phyloP scores from a whole-genome alignment of 495 filamentous ascomycete species.

The Parathielavia appendiculata region DNA sequence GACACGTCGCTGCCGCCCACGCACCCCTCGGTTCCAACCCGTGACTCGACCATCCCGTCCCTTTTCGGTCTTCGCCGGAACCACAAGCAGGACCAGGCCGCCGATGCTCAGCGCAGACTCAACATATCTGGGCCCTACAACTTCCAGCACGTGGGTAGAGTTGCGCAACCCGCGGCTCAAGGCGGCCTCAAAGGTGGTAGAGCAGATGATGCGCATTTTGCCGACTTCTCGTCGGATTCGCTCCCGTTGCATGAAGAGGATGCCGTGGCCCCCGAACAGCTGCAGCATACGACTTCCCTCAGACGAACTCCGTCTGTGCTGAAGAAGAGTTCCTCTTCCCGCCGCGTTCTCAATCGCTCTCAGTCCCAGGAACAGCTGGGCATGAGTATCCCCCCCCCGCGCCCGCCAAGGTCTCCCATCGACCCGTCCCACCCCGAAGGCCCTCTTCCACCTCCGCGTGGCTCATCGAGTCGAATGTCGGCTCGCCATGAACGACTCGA shows the following conservation, averaged over 20 bases:
- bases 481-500: conserved; percentile 40
- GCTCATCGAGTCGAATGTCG: conserved; percentile 44
- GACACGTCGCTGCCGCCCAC: conserved; percentile 25
- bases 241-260: conserved; percentile 34
- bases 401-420: conserved; percentile 45
- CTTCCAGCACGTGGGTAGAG: conserved; percentile 77
- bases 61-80: conserved; percentile 41
- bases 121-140: conserved; percentile 79
- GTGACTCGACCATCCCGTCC: conserved; percentile 41
- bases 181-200: conserved; percentile 58
- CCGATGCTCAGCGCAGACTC: conserved; percentile 34
- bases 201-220: conserved; percentile 59
- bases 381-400: conserved; percentile 36
- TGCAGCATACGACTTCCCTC: conserved; percentile 13
- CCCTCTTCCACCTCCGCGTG: conserved; percentile 40
- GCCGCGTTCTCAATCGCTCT: conserved; percentile 35
- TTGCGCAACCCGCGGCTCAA: conserved; percentile 56
- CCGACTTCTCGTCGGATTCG: conserved; percentile 55
- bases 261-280: conserved; percentile 4
- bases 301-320: conserved; percentile 22
- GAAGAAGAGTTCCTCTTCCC: conserved; percentile 26
- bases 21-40: conserved; percentile 20
- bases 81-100: conserved; percentile 30
- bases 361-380: conserved; percentile 47
- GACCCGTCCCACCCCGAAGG: conserved; percentile 30